Evolutionary conservation across 2,329 filamentous ascomycete genomes (phyloP).

Genomic region (Cordyceps cicadae): DNA sequence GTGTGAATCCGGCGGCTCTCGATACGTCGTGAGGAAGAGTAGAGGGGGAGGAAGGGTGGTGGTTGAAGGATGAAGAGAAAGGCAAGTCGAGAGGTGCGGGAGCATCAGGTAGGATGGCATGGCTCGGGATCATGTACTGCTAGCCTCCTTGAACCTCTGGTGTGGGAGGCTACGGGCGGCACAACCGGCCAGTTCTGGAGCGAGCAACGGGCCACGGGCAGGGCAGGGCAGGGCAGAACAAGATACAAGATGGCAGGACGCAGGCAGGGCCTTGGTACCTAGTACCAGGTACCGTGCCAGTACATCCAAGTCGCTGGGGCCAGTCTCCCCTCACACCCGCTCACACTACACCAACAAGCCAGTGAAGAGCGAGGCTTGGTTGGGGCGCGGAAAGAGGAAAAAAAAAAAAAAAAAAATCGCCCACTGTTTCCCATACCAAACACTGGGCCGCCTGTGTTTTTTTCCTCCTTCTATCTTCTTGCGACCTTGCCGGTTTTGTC

Average conservation of each 20-base stretch:
- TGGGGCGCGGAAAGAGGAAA: not conserved
- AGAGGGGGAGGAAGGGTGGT: constrained; percentile 16
- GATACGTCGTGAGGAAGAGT: constrained; percentile 23
- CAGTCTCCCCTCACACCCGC: not conserved
- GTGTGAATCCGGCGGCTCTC: constrained; percentile 21
- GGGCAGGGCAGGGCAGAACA: not conserved
- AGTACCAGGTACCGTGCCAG: not conserved
- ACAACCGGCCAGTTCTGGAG: constrained; percentile 12
- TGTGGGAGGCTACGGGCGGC: constrained; percentile 19
- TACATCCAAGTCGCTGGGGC: not conserved
- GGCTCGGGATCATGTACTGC: constrained; percentile 10
- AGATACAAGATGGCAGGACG: not conserved
- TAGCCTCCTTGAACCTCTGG: not conserved
- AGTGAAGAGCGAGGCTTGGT: not conserved
- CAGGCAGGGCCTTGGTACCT: not conserved
- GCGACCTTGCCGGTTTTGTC: not conserved
- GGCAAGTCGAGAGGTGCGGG: constrained; percentile 16
- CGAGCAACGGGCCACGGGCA: not conserved
- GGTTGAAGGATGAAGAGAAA: constrained; percentile 16
- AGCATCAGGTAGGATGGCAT: constrained; percentile 10
- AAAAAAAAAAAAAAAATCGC: not conserved
- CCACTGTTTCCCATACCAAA: not conserved
- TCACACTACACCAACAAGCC: not conserved
- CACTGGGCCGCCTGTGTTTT: not conserved
- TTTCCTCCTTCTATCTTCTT: not conserved